These are phyloP conservation scores for Fusarium camptoceras DNA, from an alignment of 2,329 filamentous ascomycete species.

Conservation along the genomic window DNA sequence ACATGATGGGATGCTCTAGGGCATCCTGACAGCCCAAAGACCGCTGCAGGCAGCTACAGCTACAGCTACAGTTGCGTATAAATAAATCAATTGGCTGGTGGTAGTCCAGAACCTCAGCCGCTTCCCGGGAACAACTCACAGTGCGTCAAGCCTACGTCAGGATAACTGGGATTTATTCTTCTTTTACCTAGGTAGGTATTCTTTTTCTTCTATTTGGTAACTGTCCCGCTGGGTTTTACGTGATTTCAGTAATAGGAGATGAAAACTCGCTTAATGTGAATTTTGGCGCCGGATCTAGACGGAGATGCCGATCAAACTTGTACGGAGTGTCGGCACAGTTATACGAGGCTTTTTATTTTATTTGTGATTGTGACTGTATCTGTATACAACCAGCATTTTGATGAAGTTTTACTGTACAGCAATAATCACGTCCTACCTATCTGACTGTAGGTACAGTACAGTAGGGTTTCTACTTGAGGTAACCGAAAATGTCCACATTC, in stretches of 20 bases:
- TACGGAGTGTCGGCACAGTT: slow-evolving; percentile 14
- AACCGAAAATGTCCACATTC: slow-evolving; percentile 7
- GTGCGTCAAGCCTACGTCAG: slow-evolving; percentile 40
- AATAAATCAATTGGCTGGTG: slow-evolving; percentile 26
- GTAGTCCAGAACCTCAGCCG: slow-evolving; percentile 24
- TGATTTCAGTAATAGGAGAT: neutral
- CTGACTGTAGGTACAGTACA: neutral
- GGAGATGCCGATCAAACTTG: slow-evolving; percentile 32
- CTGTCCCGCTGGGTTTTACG: neutral
- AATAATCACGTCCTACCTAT: neutral
- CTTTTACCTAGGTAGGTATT: neutral
- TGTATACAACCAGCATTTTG: slow-evolving; percentile 6
- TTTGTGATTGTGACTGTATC: slow-evolving; percentile 5
- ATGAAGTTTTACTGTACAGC: neutral
- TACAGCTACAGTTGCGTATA: slow-evolving; percentile 2
- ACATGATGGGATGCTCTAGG: slow-evolving; percentile 19
- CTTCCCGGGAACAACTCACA: slow-evolving; percentile 35
- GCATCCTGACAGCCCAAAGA: slow-evolving; percentile 1
- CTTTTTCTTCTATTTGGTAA: neutral
- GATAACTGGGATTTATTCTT: neutral
- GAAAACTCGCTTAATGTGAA: neutral
- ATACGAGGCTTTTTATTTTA: slow-evolving; percentile 36
- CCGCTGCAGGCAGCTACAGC: neutral
- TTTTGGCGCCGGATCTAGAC: slow-evolving; percentile 14
- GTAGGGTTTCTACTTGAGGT: slow-evolving; percentile 16